These are phyloP conservation scores for Solidago caesia DNA, from an alignment of 129 eudicot species.

Conservation along the genomic window DNA sequence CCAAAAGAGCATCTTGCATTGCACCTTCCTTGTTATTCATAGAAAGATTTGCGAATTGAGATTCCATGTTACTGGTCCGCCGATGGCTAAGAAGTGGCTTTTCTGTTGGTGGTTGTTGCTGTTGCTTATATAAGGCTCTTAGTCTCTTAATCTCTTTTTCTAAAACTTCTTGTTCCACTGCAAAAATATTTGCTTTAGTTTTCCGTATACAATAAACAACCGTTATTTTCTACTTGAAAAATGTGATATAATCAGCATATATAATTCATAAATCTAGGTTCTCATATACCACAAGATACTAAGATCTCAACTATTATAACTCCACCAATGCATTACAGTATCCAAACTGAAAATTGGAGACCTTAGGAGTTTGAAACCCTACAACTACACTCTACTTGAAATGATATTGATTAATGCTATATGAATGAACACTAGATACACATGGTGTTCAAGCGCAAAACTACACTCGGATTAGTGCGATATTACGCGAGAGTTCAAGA, in stretches of 20 bases:
- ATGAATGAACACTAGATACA: too few species aligned
- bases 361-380: too few species aligned
- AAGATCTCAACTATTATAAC: too few species aligned
- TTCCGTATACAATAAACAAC: neutral
- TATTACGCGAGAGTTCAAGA: too few species aligned
- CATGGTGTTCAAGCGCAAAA: too few species aligned
- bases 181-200: slow-evolving; percentile 8
- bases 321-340: too few species aligned
- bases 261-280: neutral
- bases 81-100: slow-evolving; percentile 49
- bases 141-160: slow-evolving; percentile 75
- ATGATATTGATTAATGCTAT: too few species aligned
- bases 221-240: neutral
- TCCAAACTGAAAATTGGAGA: too few species aligned
- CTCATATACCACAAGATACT: too few species aligned
- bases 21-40: slow-evolving; percentile 57
- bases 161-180: slow-evolving; percentile 95
- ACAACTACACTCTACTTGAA: too few species aligned
- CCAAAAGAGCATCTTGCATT: slow-evolving; percentile 46
- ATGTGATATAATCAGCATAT: neutral
- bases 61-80: slow-evolving; percentile 60
- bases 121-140: slow-evolving; percentile 57
- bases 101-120: slow-evolving; percentile 43
- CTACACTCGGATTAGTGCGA: too few species aligned
- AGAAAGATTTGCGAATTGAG: slow-evolving; percentile 64